Percentiles rank a stretch among this genome's conserved stretches.
These are phyloP conservation scores for Brassica napus DNA, from an alignment of 345 rosid species.

Conservation along the genomic window DNA sequence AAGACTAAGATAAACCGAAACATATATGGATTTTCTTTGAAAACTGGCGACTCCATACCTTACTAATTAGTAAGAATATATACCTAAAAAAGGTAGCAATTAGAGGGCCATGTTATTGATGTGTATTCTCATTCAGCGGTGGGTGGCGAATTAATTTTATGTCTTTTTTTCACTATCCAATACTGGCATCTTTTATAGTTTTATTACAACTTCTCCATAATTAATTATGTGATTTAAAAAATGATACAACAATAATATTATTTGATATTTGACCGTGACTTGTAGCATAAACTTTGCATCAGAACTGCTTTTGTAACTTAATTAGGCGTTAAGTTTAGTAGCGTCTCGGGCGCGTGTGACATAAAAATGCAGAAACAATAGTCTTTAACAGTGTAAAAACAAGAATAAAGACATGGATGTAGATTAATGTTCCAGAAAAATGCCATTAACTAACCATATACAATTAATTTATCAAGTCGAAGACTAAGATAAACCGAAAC, in stretches of 20 bases:
- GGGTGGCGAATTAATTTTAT: conserved; percentile 1
- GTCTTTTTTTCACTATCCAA: not conserved
- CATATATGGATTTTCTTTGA: not conserved
- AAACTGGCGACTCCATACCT: conserved; percentile 10
- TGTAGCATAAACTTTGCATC: not conserved
- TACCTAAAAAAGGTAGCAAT: conserved; percentile 1
- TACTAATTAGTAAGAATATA: not conserved
- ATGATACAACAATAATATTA: not conserved
- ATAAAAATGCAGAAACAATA: not conserved
- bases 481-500: not conserved
- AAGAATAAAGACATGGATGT: not conserved
- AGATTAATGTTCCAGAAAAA: too few species aligned
- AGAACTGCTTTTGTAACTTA: not conserved
- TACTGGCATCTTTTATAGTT: not conserved
- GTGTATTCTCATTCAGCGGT: not conserved
- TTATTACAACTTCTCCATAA: not conserved
- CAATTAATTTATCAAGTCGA: not conserved
- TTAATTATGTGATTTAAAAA: not conserved
- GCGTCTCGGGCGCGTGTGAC: not conserved
- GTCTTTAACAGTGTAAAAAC: not conserved
- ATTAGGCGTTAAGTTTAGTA: not conserved
- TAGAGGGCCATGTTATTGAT: not conserved
- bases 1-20: not conserved
- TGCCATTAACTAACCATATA: not conserved
- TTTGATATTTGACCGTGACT: not conserved